These are phyloP conservation scores for Prunus yedoensis DNA, from an alignment of 331 rosid genomes.

Conservation along the genomic window DNA sequence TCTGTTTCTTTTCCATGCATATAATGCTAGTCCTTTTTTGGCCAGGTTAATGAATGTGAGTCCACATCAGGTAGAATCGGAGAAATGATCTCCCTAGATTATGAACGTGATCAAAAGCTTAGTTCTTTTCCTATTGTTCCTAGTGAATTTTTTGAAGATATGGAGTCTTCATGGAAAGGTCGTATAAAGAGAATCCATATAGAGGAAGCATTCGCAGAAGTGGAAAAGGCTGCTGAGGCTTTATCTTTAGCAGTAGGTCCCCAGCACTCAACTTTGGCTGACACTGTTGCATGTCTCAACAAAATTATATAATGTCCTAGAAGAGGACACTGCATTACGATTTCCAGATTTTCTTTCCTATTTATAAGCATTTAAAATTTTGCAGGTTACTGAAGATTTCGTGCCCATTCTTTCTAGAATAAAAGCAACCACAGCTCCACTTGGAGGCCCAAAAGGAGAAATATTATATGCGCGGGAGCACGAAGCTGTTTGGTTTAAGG, in stretches of 20 bases:
- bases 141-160: constrained; percentile 77
- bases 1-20: constrained; percentile 8
- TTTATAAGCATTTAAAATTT: neutral
- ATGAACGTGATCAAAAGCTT: constrained; percentile 60
- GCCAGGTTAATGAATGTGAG: constrained; percentile 74
- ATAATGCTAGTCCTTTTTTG: constrained; percentile 19
- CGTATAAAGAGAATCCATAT: constrained; percentile 82
- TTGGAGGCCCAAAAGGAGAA: constrained; percentile 94
- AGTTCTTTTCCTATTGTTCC: constrained; percentile 72
- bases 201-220: constrained; percentile 60
- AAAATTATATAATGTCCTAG: neutral
- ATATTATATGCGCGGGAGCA: constrained; percentile 82
- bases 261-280: constrained; percentile 14
- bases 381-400: constrained; percentile 85
- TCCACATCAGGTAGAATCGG: constrained; percentile 62
- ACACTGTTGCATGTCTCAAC: neutral
- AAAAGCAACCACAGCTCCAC: constrained; percentile 70
- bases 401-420: constrained; percentile 74
- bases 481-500: constrained; percentile 96
- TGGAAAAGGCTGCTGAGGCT: constrained; percentile 73
- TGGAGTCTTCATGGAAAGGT: constrained; percentile 89
- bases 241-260: constrained; percentile 71
- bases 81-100: constrained; percentile 65
- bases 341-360: neutral
- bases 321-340: neutral